Percentiles rank a stretch among this genome's conserved stretches.
These are phyloP conservation scores for Fraxinus platypoda DNA, from an alignment of 305 asterid genomes.

Conservation along the genomic window DNA sequence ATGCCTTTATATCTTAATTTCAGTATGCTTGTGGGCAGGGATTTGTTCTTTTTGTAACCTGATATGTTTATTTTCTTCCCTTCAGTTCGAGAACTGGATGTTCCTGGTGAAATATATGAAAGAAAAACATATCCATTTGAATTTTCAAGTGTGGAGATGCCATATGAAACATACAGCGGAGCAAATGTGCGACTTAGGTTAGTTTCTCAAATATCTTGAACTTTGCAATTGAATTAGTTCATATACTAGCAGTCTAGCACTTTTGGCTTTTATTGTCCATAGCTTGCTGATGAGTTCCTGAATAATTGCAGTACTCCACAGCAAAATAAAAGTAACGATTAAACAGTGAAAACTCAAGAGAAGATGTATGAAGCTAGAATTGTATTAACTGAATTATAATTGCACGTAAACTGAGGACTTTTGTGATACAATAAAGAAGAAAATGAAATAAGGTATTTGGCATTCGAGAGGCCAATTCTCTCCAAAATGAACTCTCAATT, in stretches of 20 bases:
- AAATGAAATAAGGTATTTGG: too few relatives aligned
- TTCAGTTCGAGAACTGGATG: slow-evolving; percentile 51
- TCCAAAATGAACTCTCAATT: too few relatives aligned
- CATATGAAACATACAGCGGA: slow-evolving; percentile 52
- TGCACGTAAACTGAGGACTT: too few relatives aligned
- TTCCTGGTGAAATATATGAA: slow-evolving; percentile 58
- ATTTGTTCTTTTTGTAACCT: neutral
- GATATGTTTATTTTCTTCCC: slow-evolving; percentile 1
- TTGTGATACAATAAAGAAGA: too few relatives aligned
- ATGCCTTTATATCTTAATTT: neutral
- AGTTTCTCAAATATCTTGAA: slow-evolving; percentile 12
- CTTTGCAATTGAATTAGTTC: slow-evolving; percentile 2
- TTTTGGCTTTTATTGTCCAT: slow-evolving; percentile 7
- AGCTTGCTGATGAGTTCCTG: too few relatives aligned
- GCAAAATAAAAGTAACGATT: too few relatives aligned
- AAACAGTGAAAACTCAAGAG: too few relatives aligned
- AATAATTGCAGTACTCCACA: too few relatives aligned
- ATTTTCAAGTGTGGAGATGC: slow-evolving; percentile 58
- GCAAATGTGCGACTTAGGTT: slow-evolving; percentile 52
- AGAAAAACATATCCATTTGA: slow-evolving; percentile 51
- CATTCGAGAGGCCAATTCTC: too few relatives aligned
- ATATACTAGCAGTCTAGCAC: neutral
- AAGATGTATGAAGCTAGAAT: too few relatives aligned
- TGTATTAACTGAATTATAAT: too few relatives aligned
- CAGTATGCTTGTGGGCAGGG: neutral